A percentile compares a stretch with the other conserved stretches of the same genome.
phyloP scores from a whole-genome alignment of 352 stramenopile species.

The Halophytophthora batemanensis region DNA sequence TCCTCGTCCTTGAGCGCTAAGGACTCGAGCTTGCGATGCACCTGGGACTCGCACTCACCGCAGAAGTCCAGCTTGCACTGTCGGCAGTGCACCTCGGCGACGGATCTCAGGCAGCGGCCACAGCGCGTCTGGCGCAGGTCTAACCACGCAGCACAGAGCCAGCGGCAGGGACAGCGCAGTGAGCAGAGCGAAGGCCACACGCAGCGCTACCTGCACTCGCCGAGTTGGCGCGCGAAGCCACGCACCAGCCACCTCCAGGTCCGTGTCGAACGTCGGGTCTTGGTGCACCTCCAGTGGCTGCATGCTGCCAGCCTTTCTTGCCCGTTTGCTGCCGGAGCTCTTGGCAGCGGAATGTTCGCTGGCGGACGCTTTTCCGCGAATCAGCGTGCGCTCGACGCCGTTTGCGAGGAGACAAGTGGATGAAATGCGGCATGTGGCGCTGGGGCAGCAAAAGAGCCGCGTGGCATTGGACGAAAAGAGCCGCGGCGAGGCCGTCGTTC shows the following conservation, averaged over 20 bases:
- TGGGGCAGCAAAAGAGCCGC: too few species aligned
- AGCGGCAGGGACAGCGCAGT: background rate
- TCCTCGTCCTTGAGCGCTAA: slow-evolving; percentile 32
- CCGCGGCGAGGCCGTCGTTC: too few species aligned
- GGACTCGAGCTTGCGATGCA: slow-evolving; percentile 34
- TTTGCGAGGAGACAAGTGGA: too few species aligned
- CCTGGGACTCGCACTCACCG: slow-evolving; percentile 33
- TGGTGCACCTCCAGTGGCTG: slow-evolving; percentile 7
- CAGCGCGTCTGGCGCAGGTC: slow-evolving; percentile 49
- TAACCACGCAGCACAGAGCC: slow-evolving; percentile 5
- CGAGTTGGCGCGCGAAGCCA: too few species aligned
- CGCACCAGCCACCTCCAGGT: slow-evolving; percentile 18
- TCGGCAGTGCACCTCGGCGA: slow-evolving; percentile 43
- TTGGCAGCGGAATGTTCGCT: background rate
- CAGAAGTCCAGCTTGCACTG: slow-evolving; percentile 50
- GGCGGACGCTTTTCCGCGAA: background rate
- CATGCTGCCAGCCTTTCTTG: slow-evolving; percentile 2
- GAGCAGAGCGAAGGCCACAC: background rate
- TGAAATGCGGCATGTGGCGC: too few species aligned
- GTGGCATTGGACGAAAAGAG: too few species aligned
- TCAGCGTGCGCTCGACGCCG: background rate
- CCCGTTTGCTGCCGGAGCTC: background rate
- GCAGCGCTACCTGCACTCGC: background rate
- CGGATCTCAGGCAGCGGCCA: slow-evolving; percentile 28
- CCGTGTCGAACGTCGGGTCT: slow-evolving; percentile 17